Percentiles rank a stretch among this genome's conserved stretches.
These are phyloP conservation scores for Fraxinus sp. DNA, from an alignment of 305 asterid species.

Conservation along the genomic window DNA sequence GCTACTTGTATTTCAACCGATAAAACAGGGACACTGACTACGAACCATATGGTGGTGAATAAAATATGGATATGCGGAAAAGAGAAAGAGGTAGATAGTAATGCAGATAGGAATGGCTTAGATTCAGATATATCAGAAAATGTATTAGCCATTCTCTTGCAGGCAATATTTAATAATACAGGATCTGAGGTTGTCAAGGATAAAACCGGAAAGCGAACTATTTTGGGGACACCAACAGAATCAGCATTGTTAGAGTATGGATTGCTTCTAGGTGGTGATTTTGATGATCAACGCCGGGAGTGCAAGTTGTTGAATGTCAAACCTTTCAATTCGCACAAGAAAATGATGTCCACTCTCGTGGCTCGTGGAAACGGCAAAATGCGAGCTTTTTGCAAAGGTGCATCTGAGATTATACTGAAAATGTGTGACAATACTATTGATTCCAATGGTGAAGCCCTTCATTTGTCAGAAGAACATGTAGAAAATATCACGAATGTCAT, in stretches of 20 bases:
- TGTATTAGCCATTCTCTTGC: conserved; percentile 54
- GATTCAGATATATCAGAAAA: conserved; percentile 45
- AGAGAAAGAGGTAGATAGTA: conserved; percentile 42
- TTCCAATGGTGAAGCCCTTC: conserved; percentile 55
- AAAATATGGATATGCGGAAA: conserved; percentile 68
- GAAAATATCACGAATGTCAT: conserved; percentile 45
- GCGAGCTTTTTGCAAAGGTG: conserved; percentile 91
- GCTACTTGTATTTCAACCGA: conserved; percentile 91
- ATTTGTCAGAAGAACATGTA: conserved; percentile 58
- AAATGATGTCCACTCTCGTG: conserved; percentile 84
- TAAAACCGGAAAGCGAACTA: conserved; percentile 58
- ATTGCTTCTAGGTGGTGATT: conserved; percentile 75
- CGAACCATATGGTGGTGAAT: conserved; percentile 87
- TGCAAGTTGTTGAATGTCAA: conserved; percentile 70
- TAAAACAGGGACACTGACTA: conserved; percentile 93
- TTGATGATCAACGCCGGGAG: conserved; percentile 50
- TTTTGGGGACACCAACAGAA: conserved; percentile 89
- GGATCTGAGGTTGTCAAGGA: conserved; percentile 78
- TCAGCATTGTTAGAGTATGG: conserved; percentile 81
- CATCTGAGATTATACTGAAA: conserved; percentile 82
- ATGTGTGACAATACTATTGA: conserved; percentile 59
- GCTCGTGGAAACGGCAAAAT: conserved; percentile 61
- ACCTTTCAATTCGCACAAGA: conserved; percentile 91
- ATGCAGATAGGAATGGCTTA: conserved; percentile 31
- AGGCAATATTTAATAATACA: conserved; percentile 74